phyloP scores from a whole-genome alignment of 78 protist species.

The Blattamonas nauphoetae region DNA sequence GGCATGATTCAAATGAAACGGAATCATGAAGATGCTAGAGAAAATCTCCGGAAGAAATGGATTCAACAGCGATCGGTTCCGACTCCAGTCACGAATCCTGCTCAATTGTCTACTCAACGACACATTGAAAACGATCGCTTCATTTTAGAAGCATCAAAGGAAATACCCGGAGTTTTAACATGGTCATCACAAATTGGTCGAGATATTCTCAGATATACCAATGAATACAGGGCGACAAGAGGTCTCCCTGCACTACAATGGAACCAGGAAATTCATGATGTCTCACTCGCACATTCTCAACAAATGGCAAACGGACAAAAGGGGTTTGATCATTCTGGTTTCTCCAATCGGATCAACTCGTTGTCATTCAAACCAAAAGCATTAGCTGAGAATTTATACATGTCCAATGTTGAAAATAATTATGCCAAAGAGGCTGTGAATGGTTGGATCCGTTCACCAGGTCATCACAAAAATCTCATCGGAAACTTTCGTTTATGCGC shows the following conservation, averaged over 20 bases:
- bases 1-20: not conserved
- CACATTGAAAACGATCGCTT: not conserved
- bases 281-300: not conserved
- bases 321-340: not conserved
- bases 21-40: not conserved
- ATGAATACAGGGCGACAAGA: not conserved
- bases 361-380: not conserved
- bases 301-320: not conserved
- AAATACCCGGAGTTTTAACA: not conserved
- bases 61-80: not conserved
- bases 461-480: not conserved
- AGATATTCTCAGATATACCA: not conserved
- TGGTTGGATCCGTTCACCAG: slow-evolving; percentile 23
- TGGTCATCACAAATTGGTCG: not conserved
- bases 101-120: not conserved
- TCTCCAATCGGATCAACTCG: not conserved
- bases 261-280: not conserved
- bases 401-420: not conserved
- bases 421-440: not conserved
- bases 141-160: not conserved
- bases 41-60: not conserved
- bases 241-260: slow-evolving; percentile 4
- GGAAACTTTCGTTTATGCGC: not conserved
- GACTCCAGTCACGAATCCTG: not conserved
- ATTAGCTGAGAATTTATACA: not conserved